A percentile compares a stretch with the other conserved stretches of the same genome.
phyloP scores from a whole-genome alignment of 768 basidiomycete species.

The Rhizopogon roseolus region DNA sequence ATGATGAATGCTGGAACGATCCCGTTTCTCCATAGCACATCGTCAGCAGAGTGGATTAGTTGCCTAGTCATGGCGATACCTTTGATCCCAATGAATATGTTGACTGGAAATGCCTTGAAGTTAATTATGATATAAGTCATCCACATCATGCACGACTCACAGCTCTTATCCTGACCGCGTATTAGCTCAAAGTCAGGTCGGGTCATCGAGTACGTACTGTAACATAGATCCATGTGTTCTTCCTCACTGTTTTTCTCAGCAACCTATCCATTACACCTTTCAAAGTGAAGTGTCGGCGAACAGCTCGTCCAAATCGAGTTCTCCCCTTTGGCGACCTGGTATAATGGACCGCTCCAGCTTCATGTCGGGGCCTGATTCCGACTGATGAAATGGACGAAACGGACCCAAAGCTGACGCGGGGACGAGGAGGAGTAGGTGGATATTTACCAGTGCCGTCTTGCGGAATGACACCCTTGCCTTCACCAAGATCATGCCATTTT shows the following conservation, averaged over 20 bases:
- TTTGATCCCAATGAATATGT: slow-evolving; percentile 68
- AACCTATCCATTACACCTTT: slow-evolving; percentile 49
- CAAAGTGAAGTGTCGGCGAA: slow-evolving; percentile 44
- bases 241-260: slow-evolving; percentile 51
- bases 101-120: slow-evolving; percentile 30
- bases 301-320: slow-evolving; percentile 31
- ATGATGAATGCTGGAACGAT: slow-evolving; percentile 63
- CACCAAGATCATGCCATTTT: slow-evolving; percentile 57
- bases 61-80: slow-evolving; percentile 18
- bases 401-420: slow-evolving; percentile 16
- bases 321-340: slow-evolving; percentile 26
- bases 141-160: slow-evolving; percentile 26
- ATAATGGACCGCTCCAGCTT: slow-evolving; percentile 40
- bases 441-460: not conserved
- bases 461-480: slow-evolving; percentile 50
- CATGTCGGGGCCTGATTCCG: slow-evolving; percentile 13
- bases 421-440: slow-evolving; percentile 8
- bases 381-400: slow-evolving; percentile 11
- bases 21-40: slow-evolving; percentile 37
- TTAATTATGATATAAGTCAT: not conserved
- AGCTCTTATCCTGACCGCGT: slow-evolving; percentile 43
- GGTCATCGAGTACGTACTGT: slow-evolving; percentile 31
- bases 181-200: not conserved
- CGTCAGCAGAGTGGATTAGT: not conserved
- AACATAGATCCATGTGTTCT: slow-evolving; percentile 69